Evolutionary conservation across 2,329 filamentous ascomycete species (phyloP).

Genomic region (Diaporthe velutina): DNA sequence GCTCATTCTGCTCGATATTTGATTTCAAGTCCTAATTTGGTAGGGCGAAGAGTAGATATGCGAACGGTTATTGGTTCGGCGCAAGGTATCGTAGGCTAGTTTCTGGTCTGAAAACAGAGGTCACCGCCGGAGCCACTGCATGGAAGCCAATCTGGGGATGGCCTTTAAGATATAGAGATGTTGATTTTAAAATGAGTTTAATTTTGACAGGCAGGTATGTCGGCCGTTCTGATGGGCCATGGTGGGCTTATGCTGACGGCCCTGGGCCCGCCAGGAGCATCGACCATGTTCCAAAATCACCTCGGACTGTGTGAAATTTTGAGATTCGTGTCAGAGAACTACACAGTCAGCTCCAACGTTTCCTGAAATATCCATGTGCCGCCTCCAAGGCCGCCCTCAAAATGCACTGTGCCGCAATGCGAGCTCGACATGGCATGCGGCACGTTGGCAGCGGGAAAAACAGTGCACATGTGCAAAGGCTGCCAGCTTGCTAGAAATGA

Average conservation of each 20-base stretch:
- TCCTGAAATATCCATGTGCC: conserved; percentile 6
- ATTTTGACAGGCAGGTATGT: not conserved
- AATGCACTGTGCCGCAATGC: not conserved
- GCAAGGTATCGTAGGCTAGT: not conserved
- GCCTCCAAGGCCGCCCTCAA: not conserved
- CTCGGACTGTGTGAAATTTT: not conserved
- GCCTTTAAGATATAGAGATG: not conserved
- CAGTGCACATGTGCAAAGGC: too few relatives aligned
- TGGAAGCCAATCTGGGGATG: not conserved
- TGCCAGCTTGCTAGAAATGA: not conserved
- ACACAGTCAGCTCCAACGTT: conserved; percentile 4
- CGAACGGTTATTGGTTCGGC: not conserved
- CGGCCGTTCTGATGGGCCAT: not conserved
- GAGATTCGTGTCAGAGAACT: not conserved
- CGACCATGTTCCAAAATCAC: not conserved
- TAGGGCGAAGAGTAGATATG: not conserved
- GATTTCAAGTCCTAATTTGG: too few relatives aligned
- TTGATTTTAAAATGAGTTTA: not conserved
- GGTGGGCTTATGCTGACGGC: not conserved
- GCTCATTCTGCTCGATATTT: not conserved
- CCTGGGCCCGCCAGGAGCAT: conserved; percentile 1
- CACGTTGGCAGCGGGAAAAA: too few relatives aligned
- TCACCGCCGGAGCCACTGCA: accelerated
- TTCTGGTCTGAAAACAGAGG: not conserved
- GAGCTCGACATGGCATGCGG: not conserved